These are phyloP conservation scores for Colletotrichum sidae DNA, from an alignment of 2,329 filamentous ascomycete genomes.

Conservation along the genomic window DNA sequence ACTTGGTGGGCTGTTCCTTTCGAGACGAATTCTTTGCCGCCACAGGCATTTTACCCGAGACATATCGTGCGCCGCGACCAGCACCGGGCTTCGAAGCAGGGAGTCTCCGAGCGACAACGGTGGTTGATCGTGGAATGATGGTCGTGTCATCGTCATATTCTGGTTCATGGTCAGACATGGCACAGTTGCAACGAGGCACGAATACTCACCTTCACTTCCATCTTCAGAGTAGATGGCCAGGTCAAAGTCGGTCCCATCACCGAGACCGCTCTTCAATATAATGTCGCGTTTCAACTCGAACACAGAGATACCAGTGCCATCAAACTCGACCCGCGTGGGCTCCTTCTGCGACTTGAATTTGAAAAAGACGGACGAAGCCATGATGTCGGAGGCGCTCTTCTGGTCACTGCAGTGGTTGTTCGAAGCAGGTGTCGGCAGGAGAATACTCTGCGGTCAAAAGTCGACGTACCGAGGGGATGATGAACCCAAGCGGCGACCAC, in stretches of 20 bases:
- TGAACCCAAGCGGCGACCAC: slow-evolving; percentile 23
- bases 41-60: slow-evolving; percentile 94
- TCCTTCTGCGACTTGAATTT: slow-evolving; percentile 99
- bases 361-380: slow-evolving; percentile 99
- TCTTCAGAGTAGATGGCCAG: slow-evolving; percentile 94
- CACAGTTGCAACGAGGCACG: background rate
- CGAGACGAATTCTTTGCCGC: slow-evolving; percentile 85
- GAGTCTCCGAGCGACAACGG: slow-evolving; percentile 87
- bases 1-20: slow-evolving; percentile 71
- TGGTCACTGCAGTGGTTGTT: slow-evolving; percentile 25
- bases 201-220: slow-evolving; percentile 83
- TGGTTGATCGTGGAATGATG: slow-evolving; percentile 95
- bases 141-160: slow-evolving; percentile 98
- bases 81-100: slow-evolving; percentile 88
- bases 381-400: slow-evolving; percentile 56
- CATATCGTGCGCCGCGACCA: slow-evolving; percentile 92
- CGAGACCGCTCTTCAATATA: slow-evolving; percentile 91
- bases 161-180: slow-evolving; percentile 54
- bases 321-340: slow-evolving; percentile 92
- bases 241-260: slow-evolving; percentile 96
- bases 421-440: slow-evolving; percentile 20
- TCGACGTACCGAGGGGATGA: slow-evolving; percentile 19
- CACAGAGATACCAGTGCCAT: slow-evolving; percentile 96
- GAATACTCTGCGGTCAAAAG: slow-evolving; percentile 1
- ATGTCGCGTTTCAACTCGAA: slow-evolving; percentile 99